phyloP scores from a whole-genome alignment of 257 asterid genomes.

The Forsythia viridissima region DNA sequence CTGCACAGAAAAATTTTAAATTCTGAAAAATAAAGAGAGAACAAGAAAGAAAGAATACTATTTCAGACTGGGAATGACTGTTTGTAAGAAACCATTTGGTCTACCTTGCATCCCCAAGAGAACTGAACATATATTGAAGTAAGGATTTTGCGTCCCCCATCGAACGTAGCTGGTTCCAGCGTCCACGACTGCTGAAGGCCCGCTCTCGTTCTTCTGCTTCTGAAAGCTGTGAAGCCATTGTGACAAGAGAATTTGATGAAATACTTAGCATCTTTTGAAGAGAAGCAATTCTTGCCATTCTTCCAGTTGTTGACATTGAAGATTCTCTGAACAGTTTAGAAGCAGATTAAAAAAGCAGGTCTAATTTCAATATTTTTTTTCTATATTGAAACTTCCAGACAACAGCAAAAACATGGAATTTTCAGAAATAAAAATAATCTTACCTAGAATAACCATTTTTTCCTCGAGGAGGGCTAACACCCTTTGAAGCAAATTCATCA shows the following conservation, averaged over 20 bases:
- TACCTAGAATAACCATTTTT: slow-evolving; percentile 85
- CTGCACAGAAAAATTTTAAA: too few species aligned
- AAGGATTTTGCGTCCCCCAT: slow-evolving; percentile 90
- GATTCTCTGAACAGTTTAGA: slow-evolving; percentile 57
- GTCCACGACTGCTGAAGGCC: slow-evolving; percentile 67
- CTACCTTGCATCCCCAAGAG: slow-evolving; percentile 89
- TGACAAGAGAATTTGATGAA: slow-evolving; percentile 90
- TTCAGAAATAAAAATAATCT: slow-evolving; percentile 6
- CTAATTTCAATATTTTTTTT: neutral
- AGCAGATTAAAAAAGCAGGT: too few species aligned
- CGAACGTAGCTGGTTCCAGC: slow-evolving; percentile 95
- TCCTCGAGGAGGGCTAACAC: slow-evolving; percentile 83
- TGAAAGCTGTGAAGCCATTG: slow-evolving; percentile 99
- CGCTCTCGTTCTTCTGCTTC: slow-evolving; percentile 99
- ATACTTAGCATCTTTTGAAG: slow-evolving; percentile 95
- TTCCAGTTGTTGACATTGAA: slow-evolving; percentile 87
- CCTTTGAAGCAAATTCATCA: slow-evolving; percentile 81
- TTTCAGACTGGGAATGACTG: neutral
- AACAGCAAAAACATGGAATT: neutral
- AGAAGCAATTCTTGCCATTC: slow-evolving; percentile 89
- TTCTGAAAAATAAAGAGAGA: neutral
- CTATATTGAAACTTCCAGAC: neutral
- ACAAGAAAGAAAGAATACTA: neutral
- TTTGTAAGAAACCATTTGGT: neutral
- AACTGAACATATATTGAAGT: slow-evolving; percentile 82